Percentiles rank a stretch among this genome's conserved stretches.
These are phyloP conservation scores for Geotrichum australiense DNA, from an alignment of 1,139 yeast species.

Conservation along the genomic window DNA sequence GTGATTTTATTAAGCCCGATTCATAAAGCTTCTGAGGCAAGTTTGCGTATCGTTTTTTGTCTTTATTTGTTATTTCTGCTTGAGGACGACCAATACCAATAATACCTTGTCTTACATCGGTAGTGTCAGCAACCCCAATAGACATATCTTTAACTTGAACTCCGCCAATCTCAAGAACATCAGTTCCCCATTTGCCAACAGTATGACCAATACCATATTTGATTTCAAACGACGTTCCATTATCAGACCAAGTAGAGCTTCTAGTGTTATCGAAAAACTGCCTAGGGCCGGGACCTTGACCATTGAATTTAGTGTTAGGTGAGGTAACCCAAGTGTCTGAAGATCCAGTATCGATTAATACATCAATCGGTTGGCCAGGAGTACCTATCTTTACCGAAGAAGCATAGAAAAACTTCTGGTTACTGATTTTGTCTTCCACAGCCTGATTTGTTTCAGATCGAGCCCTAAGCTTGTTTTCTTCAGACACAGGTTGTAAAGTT, in stretches of 20 bases:
- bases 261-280: slow-evolving; percentile 40
- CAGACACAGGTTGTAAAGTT: slow-evolving; percentile 21
- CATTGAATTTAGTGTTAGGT: slow-evolving; percentile 26
- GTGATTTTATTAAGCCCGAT: slow-evolving; percentile 37
- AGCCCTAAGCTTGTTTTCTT: slow-evolving; percentile 18
- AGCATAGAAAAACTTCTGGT: slow-evolving; percentile 34
- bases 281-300: slow-evolving; percentile 22
- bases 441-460: slow-evolving; percentile 21
- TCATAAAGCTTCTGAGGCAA: slow-evolving; percentile 39
- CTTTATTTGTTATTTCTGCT: slow-evolving; percentile 27
- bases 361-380: slow-evolving; percentile 33
- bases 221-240: slow-evolving; percentile 43
- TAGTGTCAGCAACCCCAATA: slow-evolving; percentile 45
- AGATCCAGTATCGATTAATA: slow-evolving; percentile 40
- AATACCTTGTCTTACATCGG: slow-evolving; percentile 42
- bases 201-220: slow-evolving; percentile 59
- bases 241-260: slow-evolving; percentile 43
- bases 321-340: slow-evolving; percentile 34
- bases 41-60: slow-evolving; percentile 30
- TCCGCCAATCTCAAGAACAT: slow-evolving; percentile 39
- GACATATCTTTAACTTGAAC: slow-evolving; percentile 38
- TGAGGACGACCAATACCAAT: slow-evolving; percentile 50
- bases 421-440: slow-evolving; percentile 29
- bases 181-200: slow-evolving; percentile 52
- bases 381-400: slow-evolving; percentile 35